Base-by-base conservation (phyloP, 2,329 filamentous ascomycete species). In the Verruconis gallopava region DNA sequence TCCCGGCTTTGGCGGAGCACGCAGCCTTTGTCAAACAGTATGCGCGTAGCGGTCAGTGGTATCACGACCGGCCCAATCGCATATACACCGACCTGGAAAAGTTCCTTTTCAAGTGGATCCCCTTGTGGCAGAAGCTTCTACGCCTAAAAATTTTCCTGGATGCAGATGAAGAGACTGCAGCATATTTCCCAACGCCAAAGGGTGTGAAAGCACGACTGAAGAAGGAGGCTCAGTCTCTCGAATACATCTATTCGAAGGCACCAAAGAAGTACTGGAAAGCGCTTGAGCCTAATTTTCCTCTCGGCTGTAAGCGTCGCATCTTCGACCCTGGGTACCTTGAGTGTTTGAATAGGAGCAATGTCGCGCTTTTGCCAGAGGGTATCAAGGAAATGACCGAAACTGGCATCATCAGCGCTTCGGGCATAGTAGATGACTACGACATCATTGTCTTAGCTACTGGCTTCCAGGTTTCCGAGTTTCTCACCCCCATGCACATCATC, bases 271-370 rank as follows among this genome's bases (percentile, higher is more conserved):
- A 79, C 46, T 71, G 74, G 47, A 68, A 75, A 21, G 63, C 77
- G 4, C 53, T 81, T 21, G 73, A 74, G 1, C 77, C 77, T 0
- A 67, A 79, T 37, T 80, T 76, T 43, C 65, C 68, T 35, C 55
- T 79, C 6, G 75, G 75, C 1, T 80, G 75, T 59, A 80, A 79
- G 58, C 60, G 77, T 13, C 65, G 75, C 12, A 69, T 80, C 43
- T 70, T 71, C 42, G 73, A 79, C 45, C 62, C 67, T 2, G 68
- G 68, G 0, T 73, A 70, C 48, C 61, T 73, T 5, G 65, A 72
- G 49, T 64, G 69, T 2, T 52, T 69, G 4, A 53, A 55, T 4
- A 40, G 63, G 15, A 52, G 55, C 1, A 69, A 66, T 46, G 61
- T 60, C 4, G 50, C 50, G 17, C 59, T 58, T 19, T 47, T 61